Evolutionary conservation across 2,329 filamentous ascomycete species (phyloP).

Genomic region (Aspergillus persii): DNA sequence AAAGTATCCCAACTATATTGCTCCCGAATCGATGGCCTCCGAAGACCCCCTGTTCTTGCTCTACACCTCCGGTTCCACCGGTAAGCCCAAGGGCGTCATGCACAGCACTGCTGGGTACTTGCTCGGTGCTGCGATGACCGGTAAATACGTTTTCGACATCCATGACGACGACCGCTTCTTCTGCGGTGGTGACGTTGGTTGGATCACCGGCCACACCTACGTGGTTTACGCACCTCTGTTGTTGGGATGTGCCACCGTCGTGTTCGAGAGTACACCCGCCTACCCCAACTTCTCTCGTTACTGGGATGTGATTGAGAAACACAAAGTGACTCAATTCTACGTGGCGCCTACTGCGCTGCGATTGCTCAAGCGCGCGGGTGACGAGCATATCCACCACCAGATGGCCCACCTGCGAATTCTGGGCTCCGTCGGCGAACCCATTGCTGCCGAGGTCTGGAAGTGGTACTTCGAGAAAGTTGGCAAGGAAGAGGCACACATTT

Average conservation of each 20-base stretch:
- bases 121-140: slow-evolving; percentile 86
- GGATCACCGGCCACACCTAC: slow-evolving; percentile 99
- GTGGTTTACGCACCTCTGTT: slow-evolving; percentile 95
- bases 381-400: slow-evolving; percentile 83
- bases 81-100: slow-evolving; percentile 98
- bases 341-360: slow-evolving; percentile 93
- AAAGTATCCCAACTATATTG: slow-evolving; percentile 91
- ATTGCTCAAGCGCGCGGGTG: slow-evolving; percentile 89
- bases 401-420: slow-evolving; percentile 89
- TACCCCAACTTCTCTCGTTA: slow-evolving; percentile 98
- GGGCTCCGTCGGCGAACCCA: slow-evolving; percentile 94
- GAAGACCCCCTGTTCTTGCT: slow-evolving; percentile 97
- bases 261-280: slow-evolving; percentile 96
- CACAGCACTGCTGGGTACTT: slow-evolving; percentile 95
- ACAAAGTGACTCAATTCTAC: slow-evolving; percentile 96
- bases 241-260: slow-evolving; percentile 88
- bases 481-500: slow-evolving; percentile 86
- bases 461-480: slow-evolving; percentile 98
- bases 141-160: slow-evolving; percentile 99
- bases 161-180: slow-evolving; percentile 93
- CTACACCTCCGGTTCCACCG: slow-evolving; percentile 96
- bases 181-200: slow-evolving; percentile 96
- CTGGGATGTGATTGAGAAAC: slow-evolving; percentile 97
- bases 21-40: slow-evolving; percentile 83
- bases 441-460: slow-evolving; percentile 98